Evolutionary conservation across 2,329 filamentous ascomycete genomes (phyloP), one percentile per base, ranked within the genome.

Genomic region (Neurospora sp.): DNA sequence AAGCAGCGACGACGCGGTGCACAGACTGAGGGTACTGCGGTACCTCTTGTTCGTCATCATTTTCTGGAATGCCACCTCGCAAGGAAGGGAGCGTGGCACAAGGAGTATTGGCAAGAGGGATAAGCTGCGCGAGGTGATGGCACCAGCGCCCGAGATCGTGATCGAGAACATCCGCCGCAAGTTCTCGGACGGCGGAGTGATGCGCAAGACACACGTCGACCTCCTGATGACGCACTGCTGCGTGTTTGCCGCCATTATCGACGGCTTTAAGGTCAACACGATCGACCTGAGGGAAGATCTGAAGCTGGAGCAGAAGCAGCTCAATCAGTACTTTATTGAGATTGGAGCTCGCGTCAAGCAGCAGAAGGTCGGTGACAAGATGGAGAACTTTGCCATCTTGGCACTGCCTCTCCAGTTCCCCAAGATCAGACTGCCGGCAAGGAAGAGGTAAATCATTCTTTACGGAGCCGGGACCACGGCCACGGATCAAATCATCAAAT

Each of bases 361-460:
- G 73, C 84, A 86, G 70, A 84, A 89, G 73, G 86, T 85, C 39
- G 87, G 87, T 70, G 88, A 89, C 72, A 85, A 81, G 71, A 79
- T 79, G 70, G 75, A 80, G 38, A 81, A 85, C 71, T 81, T 94
- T 67, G 93, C 91, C 13, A 89, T 89, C 74, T 82, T 98, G 76
- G 87, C 86, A 75, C 79, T 97, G 72, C 96, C 96, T 3, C 82
- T 97, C 66, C 86, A 90, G 71, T 97, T 97, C 78, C 96, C 95
- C 1, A 93, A 91, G 82, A 76, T 81, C 73, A 76, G 78, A 71
- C 77, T 77, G 68, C 76, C 77, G 68, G 75, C 76, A 40, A 73
- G 73, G 58, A 71, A 74, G 40, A 74, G 71, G 68, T 76, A 71
- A 77, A 66, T 15, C 4, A 33, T 4, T 1, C 13, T 17, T 33